Base-by-base conservation (phyloP, 306 rosid genomes). In the Ziziphus jujuba region DNA sequence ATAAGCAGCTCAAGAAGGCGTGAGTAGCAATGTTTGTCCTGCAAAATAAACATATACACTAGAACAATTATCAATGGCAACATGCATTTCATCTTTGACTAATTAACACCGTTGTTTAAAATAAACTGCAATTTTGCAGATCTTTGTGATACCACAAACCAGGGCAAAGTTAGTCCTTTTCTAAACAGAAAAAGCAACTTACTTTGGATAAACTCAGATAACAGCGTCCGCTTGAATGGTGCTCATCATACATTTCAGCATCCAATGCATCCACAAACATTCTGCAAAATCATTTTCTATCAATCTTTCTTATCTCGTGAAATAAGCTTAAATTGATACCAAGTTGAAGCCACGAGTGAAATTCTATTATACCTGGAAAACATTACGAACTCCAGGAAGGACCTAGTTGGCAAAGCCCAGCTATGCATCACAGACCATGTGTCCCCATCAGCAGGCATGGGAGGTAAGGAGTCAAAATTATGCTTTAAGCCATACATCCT, bases 301-400 rank as follows among this genome's bases (percentile, higher is more conserved):
- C 63, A 70, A 48, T 23, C 48, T 60, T 63, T 63, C 49, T 24
- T 44, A 23, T 63, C 28, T 14, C 57, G 61, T 67, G 10, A 62
- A 51, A n/a, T 15, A 60, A 72, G 61, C 62, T 24, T 19, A 17
- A 58, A 67, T 17, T 67, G 31, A 56, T 25, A 44, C 63, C 8
- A 16, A 16, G 5, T 19, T 50, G 55, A 16, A 40, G 45, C 23
- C 40, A 74, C 35, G 15, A 45, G 28, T 34, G 57, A 57, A 79
- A 61, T 35, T 1, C 40, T 34, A 5, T 35, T 69, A 28, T 69
- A 95, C 99, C 99, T 95, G 49, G 97, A 95, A 82, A 95, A 95
- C 99, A 95, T 95, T 35, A 85, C 91, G 77, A 87, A 91, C 84
- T 95, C 99, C 36, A 90, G 77, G 79, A 95, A 95, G 38, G 99